These are phyloP conservation scores for Ogataea ganodermae DNA, from an alignment of 805 yeast genomes.

Conservation along the genomic window DNA sequence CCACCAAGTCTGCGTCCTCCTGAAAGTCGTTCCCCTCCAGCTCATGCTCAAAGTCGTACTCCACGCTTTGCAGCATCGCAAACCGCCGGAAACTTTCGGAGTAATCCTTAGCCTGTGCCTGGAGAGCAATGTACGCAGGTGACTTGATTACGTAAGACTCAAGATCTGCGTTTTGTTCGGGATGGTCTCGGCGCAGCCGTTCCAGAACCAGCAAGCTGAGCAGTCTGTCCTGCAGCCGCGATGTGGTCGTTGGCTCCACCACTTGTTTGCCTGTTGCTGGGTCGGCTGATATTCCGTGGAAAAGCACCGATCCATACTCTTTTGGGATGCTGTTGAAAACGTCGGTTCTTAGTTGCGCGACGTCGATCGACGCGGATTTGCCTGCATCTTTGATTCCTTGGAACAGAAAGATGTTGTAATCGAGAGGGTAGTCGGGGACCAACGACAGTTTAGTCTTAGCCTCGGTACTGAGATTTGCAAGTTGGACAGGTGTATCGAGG, in stretches of 20 bases:
- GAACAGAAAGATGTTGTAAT: slow-evolving; percentile 40
- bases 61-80: slow-evolving; percentile 38
- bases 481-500: slow-evolving; percentile 15
- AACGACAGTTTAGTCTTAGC: slow-evolving; percentile 20
- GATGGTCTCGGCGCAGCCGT: slow-evolving; percentile 38
- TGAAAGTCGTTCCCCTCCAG: slow-evolving; percentile 30
- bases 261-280: slow-evolving; percentile 12
- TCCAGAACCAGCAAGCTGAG: slow-evolving; percentile 36
- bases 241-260: slow-evolving; percentile 33
- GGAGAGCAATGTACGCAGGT: slow-evolving; percentile 29
- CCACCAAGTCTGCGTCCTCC: slow-evolving; percentile 32
- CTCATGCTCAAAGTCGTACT: slow-evolving; percentile 37
- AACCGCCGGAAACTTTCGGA: slow-evolving; percentile 33
- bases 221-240: slow-evolving; percentile 37
- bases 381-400: slow-evolving; percentile 33
- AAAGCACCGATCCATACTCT: slow-evolving; percentile 26
- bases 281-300: slow-evolving; percentile 23
- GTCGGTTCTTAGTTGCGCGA: slow-evolving; percentile 26
- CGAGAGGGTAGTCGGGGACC: slow-evolving; percentile 40
- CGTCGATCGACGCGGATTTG: slow-evolving; percentile 19
- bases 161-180: slow-evolving; percentile 30
- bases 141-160: slow-evolving; percentile 38
- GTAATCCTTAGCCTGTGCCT: slow-evolving; percentile 22
- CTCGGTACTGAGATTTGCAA: slow-evolving; percentile 14
- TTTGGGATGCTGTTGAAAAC: slow-evolving; percentile 26